A percentile compares a stretch with the other conserved stretches of the same genome.
These are phyloP conservation scores for Cyberlindnera nakhonratchasimensis DNA, from an alignment of 805 yeast species.

Conservation along the genomic window DNA sequence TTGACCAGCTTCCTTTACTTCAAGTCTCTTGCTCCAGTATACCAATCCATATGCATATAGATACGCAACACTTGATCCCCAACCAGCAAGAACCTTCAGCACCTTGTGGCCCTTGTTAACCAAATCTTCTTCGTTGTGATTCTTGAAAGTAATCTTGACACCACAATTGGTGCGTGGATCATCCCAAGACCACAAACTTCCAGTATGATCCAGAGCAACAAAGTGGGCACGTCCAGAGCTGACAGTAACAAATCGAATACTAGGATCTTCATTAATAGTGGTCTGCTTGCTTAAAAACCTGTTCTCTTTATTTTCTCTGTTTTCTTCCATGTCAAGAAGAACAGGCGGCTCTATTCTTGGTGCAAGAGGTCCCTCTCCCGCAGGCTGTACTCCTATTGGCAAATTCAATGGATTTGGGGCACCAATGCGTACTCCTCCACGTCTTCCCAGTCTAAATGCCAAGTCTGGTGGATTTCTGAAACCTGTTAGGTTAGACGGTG, in stretches of 20 bases:
- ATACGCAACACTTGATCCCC: constrained; percentile 55
- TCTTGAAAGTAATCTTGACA: constrained; percentile 39
- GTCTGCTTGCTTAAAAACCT: constrained; percentile 16
- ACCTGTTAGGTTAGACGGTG: neutral
- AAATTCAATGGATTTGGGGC: neutral
- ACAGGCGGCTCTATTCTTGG: neutral
- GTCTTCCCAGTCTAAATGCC: constrained; percentile 1
- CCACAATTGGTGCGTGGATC: constrained; percentile 37
- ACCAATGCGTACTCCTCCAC: neutral
- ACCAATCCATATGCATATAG: constrained; percentile 51
- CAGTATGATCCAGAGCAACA: constrained; percentile 50
- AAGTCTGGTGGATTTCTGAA: constrained; percentile 4
- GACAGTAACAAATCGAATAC: constrained; percentile 41
- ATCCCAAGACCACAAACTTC: constrained; percentile 64
- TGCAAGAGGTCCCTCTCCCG: neutral
- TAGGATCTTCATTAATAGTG: constrained; percentile 17
- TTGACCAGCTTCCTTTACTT: constrained; percentile 30
- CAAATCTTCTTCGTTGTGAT: constrained; percentile 24
- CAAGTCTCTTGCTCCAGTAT: constrained; percentile 47
- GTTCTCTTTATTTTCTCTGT: constrained; percentile 10
- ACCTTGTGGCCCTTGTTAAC: constrained; percentile 32
- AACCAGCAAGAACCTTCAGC: constrained; percentile 57
- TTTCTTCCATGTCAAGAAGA: neutral
- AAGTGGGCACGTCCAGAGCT: constrained; percentile 65
- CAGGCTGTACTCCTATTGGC: neutral